Conservation (phyloP, 176 grass and related monocot genomes). For the Triticum urartu region DNA sequence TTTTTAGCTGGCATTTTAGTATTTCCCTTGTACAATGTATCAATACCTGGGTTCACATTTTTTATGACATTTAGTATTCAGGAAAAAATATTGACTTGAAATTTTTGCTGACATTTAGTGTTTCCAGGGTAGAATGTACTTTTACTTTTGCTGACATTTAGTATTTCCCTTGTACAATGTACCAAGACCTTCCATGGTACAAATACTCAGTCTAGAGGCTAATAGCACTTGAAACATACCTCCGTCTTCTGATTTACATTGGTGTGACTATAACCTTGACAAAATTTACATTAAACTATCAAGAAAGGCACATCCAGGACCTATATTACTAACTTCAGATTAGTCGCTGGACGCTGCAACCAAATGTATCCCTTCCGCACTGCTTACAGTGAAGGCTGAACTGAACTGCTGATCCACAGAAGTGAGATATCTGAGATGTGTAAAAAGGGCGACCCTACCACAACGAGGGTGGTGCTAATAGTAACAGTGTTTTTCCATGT, state of each 20-base stretch:
- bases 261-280: background rate
- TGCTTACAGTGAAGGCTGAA: background rate
- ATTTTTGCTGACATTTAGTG: background rate
- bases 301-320: background rate
- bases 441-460: no score
- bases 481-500: no score
- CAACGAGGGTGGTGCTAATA: no score
- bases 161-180: background rate
- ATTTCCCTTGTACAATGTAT: background rate
- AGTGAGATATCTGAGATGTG: no score
- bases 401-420: no score
- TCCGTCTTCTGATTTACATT: slow-evolving; percentile 10
- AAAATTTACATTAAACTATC: background rate
- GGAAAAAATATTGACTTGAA: no score
- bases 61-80: background rate
- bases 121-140: no score
- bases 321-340: background rate
- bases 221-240: slow-evolving; percentile 28
- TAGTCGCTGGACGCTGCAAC: background rate
- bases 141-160: no score
- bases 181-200: background rate
- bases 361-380: background rate
- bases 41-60: background rate
- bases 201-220: background rate
- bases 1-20: background rate